Percentiles rank a stretch among this genome's conserved stretches.
Evolutionary conservation across 257 asterid genomes (phyloP).

Genomic region (Solanum chmielewskii): DNA sequence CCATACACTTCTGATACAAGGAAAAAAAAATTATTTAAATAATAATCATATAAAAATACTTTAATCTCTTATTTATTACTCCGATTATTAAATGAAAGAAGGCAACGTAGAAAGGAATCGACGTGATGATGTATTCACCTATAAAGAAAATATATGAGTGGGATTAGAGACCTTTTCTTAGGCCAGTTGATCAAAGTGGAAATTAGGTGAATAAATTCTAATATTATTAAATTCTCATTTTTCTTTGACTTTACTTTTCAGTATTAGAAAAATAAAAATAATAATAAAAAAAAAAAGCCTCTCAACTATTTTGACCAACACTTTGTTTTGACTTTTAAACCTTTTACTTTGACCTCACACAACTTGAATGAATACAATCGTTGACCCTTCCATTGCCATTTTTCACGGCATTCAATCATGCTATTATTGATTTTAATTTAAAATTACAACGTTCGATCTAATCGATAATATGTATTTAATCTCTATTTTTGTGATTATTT

Average conservation of each 20-base stretch:
- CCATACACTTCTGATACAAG: not conserved
- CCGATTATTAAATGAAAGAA: not conserved
- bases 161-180: not conserved
- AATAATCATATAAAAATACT: not conserved
- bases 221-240: not conserved
- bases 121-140: not conserved
- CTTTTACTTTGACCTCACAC: not conserved
- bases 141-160: not conserved
- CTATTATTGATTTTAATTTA: not conserved
- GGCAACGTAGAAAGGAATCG: not conserved
- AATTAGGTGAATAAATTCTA: not conserved
- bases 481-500: fast-evolving
- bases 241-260: not conserved
- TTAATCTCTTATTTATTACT: not conserved
- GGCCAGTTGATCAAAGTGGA: not conserved
- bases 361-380: not conserved
- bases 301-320: not conserved
- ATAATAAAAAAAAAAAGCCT: not conserved
- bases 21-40: not conserved
- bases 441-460: not conserved
- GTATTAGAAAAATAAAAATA: not conserved
- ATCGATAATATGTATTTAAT: not conserved
- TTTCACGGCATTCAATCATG: not conserved
- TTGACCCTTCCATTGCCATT: not conserved
- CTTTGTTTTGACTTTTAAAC: not conserved